phyloP scores from a whole-genome alignment of 1,139 yeast species.

The Hansenula sp. region DNA sequence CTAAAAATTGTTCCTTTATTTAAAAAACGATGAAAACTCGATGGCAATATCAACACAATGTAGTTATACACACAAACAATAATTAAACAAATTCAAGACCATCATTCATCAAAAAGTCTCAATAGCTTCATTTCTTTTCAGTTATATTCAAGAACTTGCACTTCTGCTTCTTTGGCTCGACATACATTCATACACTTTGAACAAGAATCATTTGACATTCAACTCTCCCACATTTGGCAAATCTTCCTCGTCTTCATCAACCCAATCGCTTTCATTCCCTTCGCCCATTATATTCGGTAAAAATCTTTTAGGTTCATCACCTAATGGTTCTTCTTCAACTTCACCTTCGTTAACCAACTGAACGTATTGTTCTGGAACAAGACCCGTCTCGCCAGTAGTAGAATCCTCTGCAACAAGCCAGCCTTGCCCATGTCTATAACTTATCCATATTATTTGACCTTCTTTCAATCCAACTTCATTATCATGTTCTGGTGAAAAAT shows the following conservation, averaged over 20 bases:
- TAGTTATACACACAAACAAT: too few species aligned
- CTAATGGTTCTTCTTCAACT: conserved; percentile 27
- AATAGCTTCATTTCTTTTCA: too few species aligned
- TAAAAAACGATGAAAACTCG: too few species aligned
- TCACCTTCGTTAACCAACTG: conserved; percentile 41
- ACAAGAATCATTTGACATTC: conserved; percentile 6
- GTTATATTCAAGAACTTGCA: too few species aligned
- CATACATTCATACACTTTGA: too few species aligned
- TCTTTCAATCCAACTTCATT: conserved; percentile 78
- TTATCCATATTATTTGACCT: conserved; percentile 83
- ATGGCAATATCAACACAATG: too few species aligned
- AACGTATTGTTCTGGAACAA: conserved; percentile 94
- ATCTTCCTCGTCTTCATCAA: conserved; percentile 27
- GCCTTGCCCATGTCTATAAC: conserved; percentile 95
- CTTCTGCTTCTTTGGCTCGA: too few species aligned
- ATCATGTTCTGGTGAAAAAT: conserved; percentile 89
- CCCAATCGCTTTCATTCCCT: conserved; percentile 35
- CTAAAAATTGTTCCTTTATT: neutral
- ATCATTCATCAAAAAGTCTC: too few species aligned
- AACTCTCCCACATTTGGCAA: conserved; percentile 11
- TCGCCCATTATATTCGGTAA: conserved; percentile 38
- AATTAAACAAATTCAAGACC: too few species aligned
- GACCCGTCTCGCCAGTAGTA: conserved; percentile 75
- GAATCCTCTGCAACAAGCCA: conserved; percentile 96
- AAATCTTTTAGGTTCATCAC: conserved; percentile 44